These are phyloP conservation scores for Forsythia viridissima DNA, from an alignment of 257 asterid species.

Conservation along the genomic window DNA sequence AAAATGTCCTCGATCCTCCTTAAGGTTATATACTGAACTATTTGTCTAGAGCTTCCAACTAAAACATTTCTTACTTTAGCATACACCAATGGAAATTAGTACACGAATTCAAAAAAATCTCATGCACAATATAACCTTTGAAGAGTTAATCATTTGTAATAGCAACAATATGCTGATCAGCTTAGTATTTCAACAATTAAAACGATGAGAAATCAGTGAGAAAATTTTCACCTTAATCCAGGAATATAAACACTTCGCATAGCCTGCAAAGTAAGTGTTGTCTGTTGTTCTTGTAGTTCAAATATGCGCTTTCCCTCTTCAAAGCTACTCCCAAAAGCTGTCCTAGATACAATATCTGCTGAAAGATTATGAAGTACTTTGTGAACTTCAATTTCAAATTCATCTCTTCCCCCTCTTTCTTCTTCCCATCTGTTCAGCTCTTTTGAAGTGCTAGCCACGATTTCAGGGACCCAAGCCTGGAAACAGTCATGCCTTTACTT, in stretches of 20 bases:
- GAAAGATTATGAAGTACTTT: conserved; percentile 56
- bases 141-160: neutral
- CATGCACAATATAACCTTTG: neutral
- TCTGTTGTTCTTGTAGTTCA: conserved; percentile 62
- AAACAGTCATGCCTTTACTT: neutral
- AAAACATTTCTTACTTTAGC: neutral
- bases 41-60: neutral
- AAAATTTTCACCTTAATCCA: conserved; percentile 52
- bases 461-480: conserved; percentile 71
- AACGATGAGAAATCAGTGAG: neutral
- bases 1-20: neutral
- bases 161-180: neutral
- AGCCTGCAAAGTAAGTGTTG: conserved; percentile 43
- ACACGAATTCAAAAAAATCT: neutral
- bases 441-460: conserved; percentile 43
- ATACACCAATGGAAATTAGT: neutral
- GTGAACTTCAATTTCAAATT: conserved; percentile 57
- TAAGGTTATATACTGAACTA: neutral
- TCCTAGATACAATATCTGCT: conserved; percentile 63
- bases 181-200: neutral
- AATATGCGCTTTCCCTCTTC: conserved; percentile 63
- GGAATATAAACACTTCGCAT: conserved; percentile 56
- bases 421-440: conserved; percentile 55
- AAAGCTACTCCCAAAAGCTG: conserved; percentile 62
- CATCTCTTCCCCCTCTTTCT: conserved; percentile 35